A percentile compares a stretch with the other conserved stretches of the same genome.
Evolutionary conservation across 2,329 filamentous ascomycete species (phyloP).

Genomic region (Phialocephala sp.): DNA sequence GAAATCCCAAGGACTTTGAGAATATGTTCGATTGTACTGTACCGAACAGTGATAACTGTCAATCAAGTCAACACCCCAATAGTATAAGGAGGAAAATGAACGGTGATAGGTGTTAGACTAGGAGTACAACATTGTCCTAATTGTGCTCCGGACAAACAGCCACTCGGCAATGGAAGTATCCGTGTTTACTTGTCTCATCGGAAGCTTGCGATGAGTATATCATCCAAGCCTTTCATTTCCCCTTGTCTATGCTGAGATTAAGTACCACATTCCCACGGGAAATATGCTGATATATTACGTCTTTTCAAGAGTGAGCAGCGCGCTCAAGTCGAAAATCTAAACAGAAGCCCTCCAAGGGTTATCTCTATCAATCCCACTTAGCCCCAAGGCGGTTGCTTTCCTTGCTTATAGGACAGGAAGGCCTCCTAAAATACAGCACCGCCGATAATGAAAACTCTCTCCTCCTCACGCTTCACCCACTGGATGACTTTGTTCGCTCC

Average conservation of each 20-base stretch:
- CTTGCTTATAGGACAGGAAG: not conserved
- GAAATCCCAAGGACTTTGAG: not conserved
- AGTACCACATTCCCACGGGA: not conserved
- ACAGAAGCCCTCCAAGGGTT: not conserved
- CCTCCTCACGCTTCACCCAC: constrained; percentile 91
- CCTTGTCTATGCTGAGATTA: not conserved
- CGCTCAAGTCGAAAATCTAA: not conserved
- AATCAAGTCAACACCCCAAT: not conserved
- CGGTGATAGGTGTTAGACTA: too few species aligned
- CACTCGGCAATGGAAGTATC: not conserved
- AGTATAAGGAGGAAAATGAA: too few species aligned
- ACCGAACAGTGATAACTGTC: not conserved
- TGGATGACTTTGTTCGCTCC: constrained; percentile 88
- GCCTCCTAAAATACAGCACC: constrained; percentile 76
- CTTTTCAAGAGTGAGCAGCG: not conserved
- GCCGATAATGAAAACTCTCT: constrained; percentile 94
- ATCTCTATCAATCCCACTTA: not conserved
- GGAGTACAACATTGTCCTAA: too few species aligned
- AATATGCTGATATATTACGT: not conserved
- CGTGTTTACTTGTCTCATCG: not conserved
- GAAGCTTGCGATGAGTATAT: not conserved
- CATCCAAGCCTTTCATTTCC: not conserved
- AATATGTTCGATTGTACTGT: not conserved
- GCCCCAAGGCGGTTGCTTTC: not conserved
- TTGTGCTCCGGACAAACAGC: not conserved